phyloP scores from a whole-genome alignment of 768 basidiomycete genomes.

The Xerocomus brunneocitrinus region DNA sequence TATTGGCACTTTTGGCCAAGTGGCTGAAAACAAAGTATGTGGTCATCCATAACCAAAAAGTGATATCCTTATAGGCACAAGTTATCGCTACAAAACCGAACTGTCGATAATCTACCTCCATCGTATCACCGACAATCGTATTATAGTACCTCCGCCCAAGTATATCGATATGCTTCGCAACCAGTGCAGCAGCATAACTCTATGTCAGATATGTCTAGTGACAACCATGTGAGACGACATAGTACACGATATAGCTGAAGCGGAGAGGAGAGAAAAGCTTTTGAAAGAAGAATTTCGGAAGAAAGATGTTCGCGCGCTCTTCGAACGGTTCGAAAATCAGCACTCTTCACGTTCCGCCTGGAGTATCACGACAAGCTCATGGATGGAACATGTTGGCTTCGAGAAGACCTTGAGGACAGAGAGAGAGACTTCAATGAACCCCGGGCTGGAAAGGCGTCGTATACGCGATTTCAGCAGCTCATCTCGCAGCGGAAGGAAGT shows the following conservation, averaged over 20 bases:
- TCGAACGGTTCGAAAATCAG: constrained; percentile 3
- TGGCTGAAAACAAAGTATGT: neutral
- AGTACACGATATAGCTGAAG: neutral
- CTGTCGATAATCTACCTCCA: constrained; percentile 6
- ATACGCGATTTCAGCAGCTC: neutral
- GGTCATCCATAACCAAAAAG: neutral
- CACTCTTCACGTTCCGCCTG: neutral
- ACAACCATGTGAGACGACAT: constrained; percentile 11
- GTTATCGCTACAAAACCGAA: neutral
- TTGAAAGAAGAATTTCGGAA: neutral
- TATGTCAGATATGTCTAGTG: constrained; percentile 2
- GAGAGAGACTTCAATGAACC: neutral
- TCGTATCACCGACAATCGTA: constrained; percentile 3
- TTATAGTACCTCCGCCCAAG: neutral
- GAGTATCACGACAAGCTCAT: neutral
- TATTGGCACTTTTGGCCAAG: constrained; percentile 1
- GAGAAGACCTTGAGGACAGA: constrained; percentile 1
- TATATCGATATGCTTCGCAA: constrained; percentile 3
- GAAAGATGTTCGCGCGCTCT: neutral
- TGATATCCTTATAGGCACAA: neutral
- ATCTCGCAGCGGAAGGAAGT: neutral
- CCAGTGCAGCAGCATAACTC: neutral
- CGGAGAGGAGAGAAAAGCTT: neutral
- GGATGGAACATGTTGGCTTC: neutral
- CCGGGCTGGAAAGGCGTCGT: neutral